These are phyloP conservation scores for Colletotrichum sp. DNA, from an alignment of 2,329 filamentous ascomycete genomes.

Conservation along the genomic window DNA sequence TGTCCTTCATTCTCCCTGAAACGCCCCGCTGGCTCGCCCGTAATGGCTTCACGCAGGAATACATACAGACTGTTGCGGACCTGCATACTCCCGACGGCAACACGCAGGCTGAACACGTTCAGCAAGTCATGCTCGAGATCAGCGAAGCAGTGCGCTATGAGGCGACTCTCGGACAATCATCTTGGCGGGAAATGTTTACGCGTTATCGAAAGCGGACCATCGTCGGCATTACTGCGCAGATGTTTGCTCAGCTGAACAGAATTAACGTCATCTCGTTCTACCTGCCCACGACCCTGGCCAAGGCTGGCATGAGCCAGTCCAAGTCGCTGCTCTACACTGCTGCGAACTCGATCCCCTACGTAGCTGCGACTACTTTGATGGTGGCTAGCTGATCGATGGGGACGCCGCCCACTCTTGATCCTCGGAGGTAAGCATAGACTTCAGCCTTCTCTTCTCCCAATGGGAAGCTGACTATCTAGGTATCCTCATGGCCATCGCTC, in stretches of 20 bases:
- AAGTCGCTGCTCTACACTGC: background rate
- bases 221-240: background rate
- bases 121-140: background rate
- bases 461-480: accelerated
- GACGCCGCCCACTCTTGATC: background rate
- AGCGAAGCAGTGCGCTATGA: background rate
- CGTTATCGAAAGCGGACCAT: background rate
- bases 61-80: background rate
- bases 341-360: background rate
- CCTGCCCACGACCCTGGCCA: background rate
- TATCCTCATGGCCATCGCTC: background rate
- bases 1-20: background rate
- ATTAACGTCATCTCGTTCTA: background rate
- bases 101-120: background rate
- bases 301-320: background rate
- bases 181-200: background rate
- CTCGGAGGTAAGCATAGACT: background rate
- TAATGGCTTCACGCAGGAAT: background rate
- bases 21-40: background rate
- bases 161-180: background rate
- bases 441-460: accelerated
- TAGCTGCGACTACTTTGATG: accelerated
- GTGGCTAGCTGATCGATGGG: background rate
- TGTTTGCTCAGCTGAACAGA: background rate
- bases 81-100: background rate